Base-by-base conservation (phyloP, 441 rosid species). In the Jatropha podagrica region DNA sequence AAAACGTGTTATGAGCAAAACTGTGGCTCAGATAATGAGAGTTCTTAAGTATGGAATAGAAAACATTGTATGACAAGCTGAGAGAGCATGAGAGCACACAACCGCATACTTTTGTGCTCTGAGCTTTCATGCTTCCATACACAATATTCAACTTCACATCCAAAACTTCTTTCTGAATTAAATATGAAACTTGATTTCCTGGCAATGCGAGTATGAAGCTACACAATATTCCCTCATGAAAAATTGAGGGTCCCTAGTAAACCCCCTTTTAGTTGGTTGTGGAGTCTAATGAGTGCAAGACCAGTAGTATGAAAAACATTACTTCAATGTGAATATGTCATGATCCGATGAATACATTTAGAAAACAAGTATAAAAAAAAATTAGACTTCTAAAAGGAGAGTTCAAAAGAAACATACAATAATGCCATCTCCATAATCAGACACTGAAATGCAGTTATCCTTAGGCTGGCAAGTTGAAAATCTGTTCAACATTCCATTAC, bases 21-120 rank as follows among this genome's bases (percentile, higher is more conserved):
- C 48, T 73, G 23, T 42, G 44, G 26, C 46, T 48, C 77, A 77
- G 78, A 58, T 58, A 67, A 77, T 75, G 80, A 81, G 81, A 79
- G 79, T 73, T 69, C 81, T 75, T 77, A 56, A 64, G 67, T 38
- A 23, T 61, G 54, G 11, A 48, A 56, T 40, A 26, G 42, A 42
- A 51, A 64, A 12, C 11, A 42, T 37, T 3, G n/a, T 15, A 14
- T 4, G 54, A n/a, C 13, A 46, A 58, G 76, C 26, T 0, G 15
- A 72, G 65, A 23, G 56, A 72, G 48, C 23, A 62, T 49, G 48
- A 13, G 62, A 46, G 14, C 2, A 32, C 75, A 42, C 11, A 48
- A 7, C 27, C 7, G 40, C 18, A 71, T 58, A 71, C 48, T 41
- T 41, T 40, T 65, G 2, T 40, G 68, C 44, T 18, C 4, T 8